Evolutionary conservation across 2,329 filamentous ascomycete genomes (phyloP), one percentile per base, ranked within the genome.

Genomic region (Pseudocercospora fuligena): DNA sequence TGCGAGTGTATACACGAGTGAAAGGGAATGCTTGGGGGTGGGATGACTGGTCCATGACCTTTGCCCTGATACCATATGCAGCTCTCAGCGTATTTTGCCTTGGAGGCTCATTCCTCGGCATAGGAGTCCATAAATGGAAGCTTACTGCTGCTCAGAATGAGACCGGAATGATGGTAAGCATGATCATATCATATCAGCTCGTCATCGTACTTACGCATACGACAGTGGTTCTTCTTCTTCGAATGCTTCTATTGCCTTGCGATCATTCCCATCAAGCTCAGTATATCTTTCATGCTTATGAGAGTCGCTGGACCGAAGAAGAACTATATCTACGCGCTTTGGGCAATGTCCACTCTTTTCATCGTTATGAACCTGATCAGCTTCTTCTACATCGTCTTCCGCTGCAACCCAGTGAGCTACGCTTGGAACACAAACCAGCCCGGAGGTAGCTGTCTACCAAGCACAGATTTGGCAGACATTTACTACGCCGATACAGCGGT

Each of bases 321-420:
- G 36, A 64, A 63, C 5, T 79, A 74, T 40, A 67, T 73, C 7
- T 72, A 72, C 49, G 70, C 68, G 14, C 70, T 78, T 8, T 79
- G 76, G 56, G 68, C 59, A 51, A 74, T 78, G 43, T 73, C 74
- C 6, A 70, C 43, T 7, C 69, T 78, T 23, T 78, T 78, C 60
- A 73, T 74, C 3, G 63, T 72, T 21, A 75, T 76, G 70, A 79
- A 98, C 61, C 21, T 78, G 5, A 75, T 74, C 29, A 72, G 76
- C 0, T 70, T 75, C 23, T 71, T 80, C 53, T 79, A 78, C 68
- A 78, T 80, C 68, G 75, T 79, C 51, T 78, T 79, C 67, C 75
- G 75, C 31, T 80, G 78, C 67, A 64, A 68, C 5, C 78, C 78
- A 2, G 74, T 79, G 64, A 66, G 77, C 63, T 73, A 71, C 21